Percentiles rank a stretch among this genome's conserved stretches.
Evolutionary conservation across 257 asterid species (phyloP).

Genomic region (Solanum arcanum): DNA sequence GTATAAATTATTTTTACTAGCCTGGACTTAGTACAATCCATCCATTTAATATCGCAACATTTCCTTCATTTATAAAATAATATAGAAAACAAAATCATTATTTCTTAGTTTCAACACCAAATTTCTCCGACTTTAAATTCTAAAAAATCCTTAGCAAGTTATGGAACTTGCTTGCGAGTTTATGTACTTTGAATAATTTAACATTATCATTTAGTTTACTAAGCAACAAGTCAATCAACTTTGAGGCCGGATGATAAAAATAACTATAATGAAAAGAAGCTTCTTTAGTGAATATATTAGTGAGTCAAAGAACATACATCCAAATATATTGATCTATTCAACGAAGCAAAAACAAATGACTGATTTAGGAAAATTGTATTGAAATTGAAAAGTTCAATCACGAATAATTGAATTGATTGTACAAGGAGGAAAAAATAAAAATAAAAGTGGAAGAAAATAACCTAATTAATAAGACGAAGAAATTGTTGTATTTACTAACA

Average conservation of each 20-base stretch:
- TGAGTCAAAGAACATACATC: not conserved
- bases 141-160: not conserved
- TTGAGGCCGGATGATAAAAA: not conserved
- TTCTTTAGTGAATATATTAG: not conserved
- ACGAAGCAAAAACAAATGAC: too few relatives aligned
- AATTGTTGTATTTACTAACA: too few relatives aligned
- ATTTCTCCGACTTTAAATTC: not conserved
- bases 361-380: too few relatives aligned
- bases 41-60: not conserved
- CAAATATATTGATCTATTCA: not conserved
- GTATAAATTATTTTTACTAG: not conserved
- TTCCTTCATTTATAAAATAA: not conserved
- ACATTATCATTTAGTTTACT: not conserved
- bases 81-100: too few relatives aligned
- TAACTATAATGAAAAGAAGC: not conserved
- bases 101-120: not conserved
- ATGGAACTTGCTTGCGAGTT: not conserved
- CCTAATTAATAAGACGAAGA: too few relatives aligned
- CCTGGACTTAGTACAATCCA: not conserved
- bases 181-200: not conserved
- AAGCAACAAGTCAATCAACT: not conserved
- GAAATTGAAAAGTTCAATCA: too few relatives aligned
- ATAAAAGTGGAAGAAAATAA: too few relatives aligned
- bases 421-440: too few relatives aligned
- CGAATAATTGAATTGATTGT: too few relatives aligned